Percentiles rank a stretch among this genome's conserved stretches.
phyloP scores from a whole-genome alignment of 495 filamentous ascomycete genomes.

The Aspergillus heteromorphus region DNA sequence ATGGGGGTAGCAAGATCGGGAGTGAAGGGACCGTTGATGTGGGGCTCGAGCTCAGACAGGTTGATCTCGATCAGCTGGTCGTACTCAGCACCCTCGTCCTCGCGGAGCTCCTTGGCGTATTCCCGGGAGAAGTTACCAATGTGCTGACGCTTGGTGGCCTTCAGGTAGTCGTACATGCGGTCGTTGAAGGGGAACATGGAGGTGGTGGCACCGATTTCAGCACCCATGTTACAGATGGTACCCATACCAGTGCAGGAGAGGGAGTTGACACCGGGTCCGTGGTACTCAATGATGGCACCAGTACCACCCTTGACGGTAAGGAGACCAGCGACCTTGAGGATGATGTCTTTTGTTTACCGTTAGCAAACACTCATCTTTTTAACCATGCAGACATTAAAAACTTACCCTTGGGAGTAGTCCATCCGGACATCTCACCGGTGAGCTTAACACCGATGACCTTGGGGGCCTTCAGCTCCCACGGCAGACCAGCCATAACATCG shows the following conservation, averaged over 20 bases:
- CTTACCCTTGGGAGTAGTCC: conserved; percentile 77
- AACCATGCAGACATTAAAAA: conserved; percentile 32
- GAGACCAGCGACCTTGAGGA: conserved; percentile 95
- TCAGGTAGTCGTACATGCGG: conserved; percentile 92
- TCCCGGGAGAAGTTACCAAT: conserved; percentile 85
- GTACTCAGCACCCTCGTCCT: conserved; percentile 92
- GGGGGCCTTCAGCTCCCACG: conserved; percentile 97
- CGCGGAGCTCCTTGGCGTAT: conserved; percentile 81
- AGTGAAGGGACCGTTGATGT: conserved; percentile 99
- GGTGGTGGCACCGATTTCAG: conserved; percentile 94
- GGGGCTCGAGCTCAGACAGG: conserved; percentile 88
- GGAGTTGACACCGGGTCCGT: conserved; percentile 74
- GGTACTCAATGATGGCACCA: conserved; percentile 94
- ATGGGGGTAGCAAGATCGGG: conserved; percentile 97
- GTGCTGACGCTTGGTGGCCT: conserved; percentile 81
- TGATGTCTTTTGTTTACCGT: conserved; percentile 61
- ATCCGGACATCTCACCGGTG: conserved; percentile 84
- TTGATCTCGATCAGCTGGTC: conserved; percentile 96
- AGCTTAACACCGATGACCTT: conserved; percentile 96
- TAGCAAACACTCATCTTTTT: not conserved
- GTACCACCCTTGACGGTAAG: conserved; percentile 98
- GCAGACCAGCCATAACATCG: conserved; percentile 96
- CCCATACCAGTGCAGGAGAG: conserved; percentile 65
- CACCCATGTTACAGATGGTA: conserved; percentile 76
- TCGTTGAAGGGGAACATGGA: conserved; percentile 99